These are phyloP conservation scores for Mortierella sp. DNA, from an alignment of 371 early-diverging fungal species.

Conservation along the genomic window DNA sequence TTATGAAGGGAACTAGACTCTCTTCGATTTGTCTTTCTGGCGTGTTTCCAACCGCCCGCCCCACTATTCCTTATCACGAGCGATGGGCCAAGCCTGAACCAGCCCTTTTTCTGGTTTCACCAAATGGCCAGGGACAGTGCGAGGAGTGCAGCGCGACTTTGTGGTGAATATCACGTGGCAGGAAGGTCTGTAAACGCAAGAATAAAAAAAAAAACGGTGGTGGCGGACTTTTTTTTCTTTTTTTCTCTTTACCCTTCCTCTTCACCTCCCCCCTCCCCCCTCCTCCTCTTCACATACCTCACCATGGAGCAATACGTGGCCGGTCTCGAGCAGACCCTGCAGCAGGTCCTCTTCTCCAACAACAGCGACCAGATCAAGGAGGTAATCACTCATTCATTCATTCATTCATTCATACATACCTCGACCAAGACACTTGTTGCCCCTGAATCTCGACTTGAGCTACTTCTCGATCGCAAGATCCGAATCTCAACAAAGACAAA, in stretches of 20 bases:
- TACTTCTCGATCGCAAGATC: background rate
- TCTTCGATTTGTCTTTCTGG: background rate
- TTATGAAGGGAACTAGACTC: background rate
- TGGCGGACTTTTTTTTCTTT: conserved; percentile 3
- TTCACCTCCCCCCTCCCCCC: background rate
- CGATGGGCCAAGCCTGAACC: no score
- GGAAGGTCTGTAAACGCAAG: background rate
- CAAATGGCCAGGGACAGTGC: no score
- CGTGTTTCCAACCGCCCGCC: no score
- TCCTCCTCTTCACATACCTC: background rate
- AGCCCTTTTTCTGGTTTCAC: no score
- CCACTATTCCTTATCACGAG: no score
- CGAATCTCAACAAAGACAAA: background rate
- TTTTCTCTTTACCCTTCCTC: conserved; percentile 10
- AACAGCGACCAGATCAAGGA: conserved; percentile 43
- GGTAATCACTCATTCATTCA: conserved; percentile 16
- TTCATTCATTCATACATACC: background rate
- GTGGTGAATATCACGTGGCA: no score
- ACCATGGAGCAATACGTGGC: conserved; percentile 50
- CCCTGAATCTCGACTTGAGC: conserved; percentile 3
- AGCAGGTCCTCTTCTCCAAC: conserved; percentile 47
- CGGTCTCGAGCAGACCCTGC: conserved; percentile 48
- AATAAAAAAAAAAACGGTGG: background rate
- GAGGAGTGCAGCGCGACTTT: no score
- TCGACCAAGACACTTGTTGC: background rate